Base-by-base conservation (phyloP, 164 flowering plant genomes). In the Umbilicus rupestris region DNA sequence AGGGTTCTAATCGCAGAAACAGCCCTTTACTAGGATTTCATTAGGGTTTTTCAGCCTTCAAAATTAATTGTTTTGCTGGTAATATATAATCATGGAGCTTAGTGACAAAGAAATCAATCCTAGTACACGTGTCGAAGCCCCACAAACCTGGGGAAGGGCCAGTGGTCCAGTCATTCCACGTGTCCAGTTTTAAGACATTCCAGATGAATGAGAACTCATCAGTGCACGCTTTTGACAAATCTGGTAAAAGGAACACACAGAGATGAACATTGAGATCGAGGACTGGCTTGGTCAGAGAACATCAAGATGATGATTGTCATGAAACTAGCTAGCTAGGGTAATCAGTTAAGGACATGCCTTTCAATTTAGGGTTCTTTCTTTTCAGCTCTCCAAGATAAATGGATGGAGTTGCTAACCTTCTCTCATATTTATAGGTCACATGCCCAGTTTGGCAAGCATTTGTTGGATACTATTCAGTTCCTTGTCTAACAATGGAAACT, bases 131-230 rank as follows among this genome's bases (percentile, higher is more conserved):
- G 31, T 26, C 33, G 29, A 55, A 26, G 33, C 60, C 60, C 60
- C 29, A 14, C 37, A 28, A 30, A 55, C 33, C 19, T 26, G 17
- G 60, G 35, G 19, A 55, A 55, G 8, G 60, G 28, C 17, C 60
- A 55, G 60, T 55, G 60, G 60, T 55, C n/a, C 60, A 55, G 60
- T 19, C 58, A 55, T 55, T 26, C 60, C 35, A 55, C 60, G 28
- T 55, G 60, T 28, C 17, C 33, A 55, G 4, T 52, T 24, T 31
- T 14, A 24, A 9, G 12, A 41, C 44, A 7, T 41, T 41, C 44
- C 0, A 41, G 44, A 41, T 31, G 31, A 52, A 52, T 52, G 14
- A 52, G 59, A 52, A 26, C 59, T 24, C 28, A 12, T 52, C 59
- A 52, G 11, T 24, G 59, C 11, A 11, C 26, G 59, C 59, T 52